Evolutionary conservation across 441 rosid genomes (phyloP), one percentile per base, ranked within the genome.

Genomic region (Manihot esculenta): DNA sequence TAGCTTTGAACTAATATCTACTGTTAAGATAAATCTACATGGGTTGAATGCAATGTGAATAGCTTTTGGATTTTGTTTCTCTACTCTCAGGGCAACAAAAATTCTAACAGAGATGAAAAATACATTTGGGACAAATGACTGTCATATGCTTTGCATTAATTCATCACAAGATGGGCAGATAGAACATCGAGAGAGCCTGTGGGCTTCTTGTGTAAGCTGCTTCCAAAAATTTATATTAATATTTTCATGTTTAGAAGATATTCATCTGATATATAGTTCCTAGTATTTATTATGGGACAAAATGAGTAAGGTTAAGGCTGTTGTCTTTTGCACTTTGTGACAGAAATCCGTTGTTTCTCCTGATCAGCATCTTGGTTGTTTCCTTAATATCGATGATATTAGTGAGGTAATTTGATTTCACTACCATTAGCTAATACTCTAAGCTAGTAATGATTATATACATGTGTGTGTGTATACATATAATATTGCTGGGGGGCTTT

Each of bases 61-160:
- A 18, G 41, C 21, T 53, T 69, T 73, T 42, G 14, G 33, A 66
- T 48, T 5, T 38, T 20, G 26, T 68, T 62, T 67, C 14, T 66
- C 21, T 50, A 26, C 77, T 68, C 83, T 61, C 88, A 96, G 99
- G 87, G 96, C 96, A 73, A 75, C 89, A 56, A 90, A 84, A 84
- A 81, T 91, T 74, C 80, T 91, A 63, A 67, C 87, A 66, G 98
- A 96, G 75, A 96, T 96, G 99, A 90, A 87, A 85, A 85, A 82
- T 81, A 87, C 97, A 56, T 93, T 88, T 84, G 99, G 97, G 47
- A 78, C 82, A 72, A 87, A 82, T 75, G 92, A 89, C 50, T 90
- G 97, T 81, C 89, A 87, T 71, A 74, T 93, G 78, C 96, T 96
- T 62, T 88, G 96, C 82, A 86, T 95, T 69, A 93, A 96, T 82